Conservation (phyloP, 768 basidiomycete genomes). For the Suillus occidentalis region DNA sequence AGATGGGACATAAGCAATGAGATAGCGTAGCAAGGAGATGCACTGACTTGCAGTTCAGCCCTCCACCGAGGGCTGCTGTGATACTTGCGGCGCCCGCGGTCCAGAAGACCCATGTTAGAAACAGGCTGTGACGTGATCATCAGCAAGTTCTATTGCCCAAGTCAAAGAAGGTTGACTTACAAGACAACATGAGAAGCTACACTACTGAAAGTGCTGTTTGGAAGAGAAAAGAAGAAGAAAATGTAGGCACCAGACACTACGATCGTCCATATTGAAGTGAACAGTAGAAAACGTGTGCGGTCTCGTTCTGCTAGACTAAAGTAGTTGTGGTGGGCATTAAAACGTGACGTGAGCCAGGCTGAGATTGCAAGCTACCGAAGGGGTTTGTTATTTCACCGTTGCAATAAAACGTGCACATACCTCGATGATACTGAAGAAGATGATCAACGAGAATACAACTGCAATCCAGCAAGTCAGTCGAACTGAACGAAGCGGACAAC, state of each 20-base stretch:
- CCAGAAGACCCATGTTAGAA: slow-evolving; percentile 79
- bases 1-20: slow-evolving; percentile 1
- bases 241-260: slow-evolving; percentile 52
- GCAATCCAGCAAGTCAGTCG: slow-evolving; percentile 32
- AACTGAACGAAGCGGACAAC: neutral
- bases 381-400: neutral
- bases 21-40: neutral
- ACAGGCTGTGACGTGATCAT: slow-evolving; percentile 42
- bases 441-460: slow-evolving; percentile 49
- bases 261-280: slow-evolving; percentile 73
- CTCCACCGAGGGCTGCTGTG: slow-evolving; percentile 65
- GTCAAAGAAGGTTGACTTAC: slow-evolving; percentile 40
- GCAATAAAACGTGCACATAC: slow-evolving; percentile 32
- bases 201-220: slow-evolving; percentile 53
- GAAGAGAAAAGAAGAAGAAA: slow-evolving; percentile 51
- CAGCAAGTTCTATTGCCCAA: slow-evolving; percentile 2
- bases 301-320: slow-evolving; percentile 50
- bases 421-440: slow-evolving; percentile 68
- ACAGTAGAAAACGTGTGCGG: slow-evolving; percentile 66
- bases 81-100: slow-evolving; percentile 69
- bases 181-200: slow-evolving; percentile 63
- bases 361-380: slow-evolving; percentile 59
- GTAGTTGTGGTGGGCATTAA: slow-evolving; percentile 56
- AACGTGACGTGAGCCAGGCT: slow-evolving; percentile 68
- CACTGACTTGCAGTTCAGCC: slow-evolving; percentile 65